Evolutionary conservation across 2,329 filamentous ascomycete genomes (phyloP).

Genomic region (Sporothrix humicola): DNA sequence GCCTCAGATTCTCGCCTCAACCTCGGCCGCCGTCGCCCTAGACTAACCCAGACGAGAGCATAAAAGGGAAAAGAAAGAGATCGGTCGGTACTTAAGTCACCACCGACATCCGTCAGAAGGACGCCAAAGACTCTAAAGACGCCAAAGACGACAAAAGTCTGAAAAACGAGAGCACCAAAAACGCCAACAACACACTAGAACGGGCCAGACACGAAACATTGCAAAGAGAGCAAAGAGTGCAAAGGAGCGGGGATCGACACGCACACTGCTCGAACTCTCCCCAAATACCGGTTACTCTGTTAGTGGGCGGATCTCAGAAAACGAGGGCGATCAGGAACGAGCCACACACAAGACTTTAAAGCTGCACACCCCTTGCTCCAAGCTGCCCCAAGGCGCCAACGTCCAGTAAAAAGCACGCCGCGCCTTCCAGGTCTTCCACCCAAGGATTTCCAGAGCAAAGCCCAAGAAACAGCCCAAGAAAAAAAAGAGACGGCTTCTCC

Average conservation of each 20-base stretch:
- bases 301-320: slow-evolving; percentile 11
- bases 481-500: neutral
- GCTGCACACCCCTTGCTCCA: neutral
- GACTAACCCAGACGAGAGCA: neutral
- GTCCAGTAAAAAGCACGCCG: slow-evolving; percentile 1
- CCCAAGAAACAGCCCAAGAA: neutral
- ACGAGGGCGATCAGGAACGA: slow-evolving; percentile 26
- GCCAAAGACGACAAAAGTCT: no score
- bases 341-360: neutral
- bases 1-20: slow-evolving; percentile 4
- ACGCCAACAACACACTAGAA: neutral
- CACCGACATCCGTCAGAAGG: neutral
- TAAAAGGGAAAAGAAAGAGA: neutral
- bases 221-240: neutral
- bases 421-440: neutral
- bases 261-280: neutral
- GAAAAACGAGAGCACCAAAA: neutral
- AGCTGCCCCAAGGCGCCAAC: neutral
- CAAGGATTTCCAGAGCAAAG: neutral
- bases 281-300: neutral
- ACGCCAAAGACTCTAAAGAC: neutral
- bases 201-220: neutral
- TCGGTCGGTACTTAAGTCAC: neutral
- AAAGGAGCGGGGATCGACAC: slow-evolving; percentile 19
- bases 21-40: slow-evolving; percentile 4